Percentiles rank a stretch among this genome's conserved stretches.
Evolutionary conservation across 805 yeast genomes (phyloP).

Genomic region (Jamesozyma hellenica): DNA sequence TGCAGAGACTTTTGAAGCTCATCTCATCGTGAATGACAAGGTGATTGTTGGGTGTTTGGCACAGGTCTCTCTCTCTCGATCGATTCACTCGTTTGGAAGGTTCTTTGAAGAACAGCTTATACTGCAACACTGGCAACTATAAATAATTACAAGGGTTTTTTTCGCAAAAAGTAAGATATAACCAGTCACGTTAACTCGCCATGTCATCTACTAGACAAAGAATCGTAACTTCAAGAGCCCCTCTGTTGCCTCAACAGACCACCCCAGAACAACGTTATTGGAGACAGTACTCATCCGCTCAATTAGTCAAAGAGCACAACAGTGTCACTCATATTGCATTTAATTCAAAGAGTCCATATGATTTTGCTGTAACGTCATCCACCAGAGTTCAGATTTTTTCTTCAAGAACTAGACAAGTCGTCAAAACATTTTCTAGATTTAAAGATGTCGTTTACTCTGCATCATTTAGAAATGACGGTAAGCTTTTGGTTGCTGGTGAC

Average conservation of each 20-base stretch:
- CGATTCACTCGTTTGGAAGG: no score
- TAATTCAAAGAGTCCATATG: conserved; percentile 78
- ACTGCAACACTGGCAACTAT: no score
- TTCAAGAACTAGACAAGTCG: conserved; percentile 86
- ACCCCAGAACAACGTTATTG: conserved; percentile 93
- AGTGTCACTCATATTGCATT: conserved; percentile 82
- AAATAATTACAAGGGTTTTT: no score
- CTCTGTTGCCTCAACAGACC: conserved; percentile 66
- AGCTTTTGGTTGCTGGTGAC: conserved; percentile 86
- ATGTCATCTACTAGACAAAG: conserved; percentile 73
- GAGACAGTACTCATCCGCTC: conserved; percentile 79
- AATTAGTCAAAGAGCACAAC: conserved; percentile 85
- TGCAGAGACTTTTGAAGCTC: no score
- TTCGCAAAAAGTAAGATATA: neutral
- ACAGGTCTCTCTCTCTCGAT: no score
- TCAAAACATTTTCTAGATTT: conserved; percentile 76
- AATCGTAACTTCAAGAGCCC: conserved; percentile 54
- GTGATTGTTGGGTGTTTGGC: no score
- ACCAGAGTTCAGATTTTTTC: conserved; percentile 88
- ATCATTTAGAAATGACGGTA: conserved; percentile 85
- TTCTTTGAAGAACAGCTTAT: no score
- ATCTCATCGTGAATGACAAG: no score
- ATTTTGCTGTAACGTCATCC: conserved; percentile 86
- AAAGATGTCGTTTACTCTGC: conserved; percentile 89
- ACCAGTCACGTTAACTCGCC: no score